phyloP scores from a whole-genome alignment of 495 filamentous ascomycete genomes.

The Arthonia radiata region DNA sequence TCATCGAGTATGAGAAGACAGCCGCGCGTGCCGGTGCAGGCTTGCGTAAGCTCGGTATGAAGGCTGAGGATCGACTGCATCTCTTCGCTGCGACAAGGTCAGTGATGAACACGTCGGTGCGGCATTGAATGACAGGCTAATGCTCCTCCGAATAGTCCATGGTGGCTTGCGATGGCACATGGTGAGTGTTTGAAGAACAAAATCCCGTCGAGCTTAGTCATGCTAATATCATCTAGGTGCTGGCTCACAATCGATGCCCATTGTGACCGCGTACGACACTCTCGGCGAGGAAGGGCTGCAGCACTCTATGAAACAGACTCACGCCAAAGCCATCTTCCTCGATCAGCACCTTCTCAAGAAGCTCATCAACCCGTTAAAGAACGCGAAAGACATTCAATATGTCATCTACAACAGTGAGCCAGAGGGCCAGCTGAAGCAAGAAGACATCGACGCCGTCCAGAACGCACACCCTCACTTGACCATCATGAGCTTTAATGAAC shows the following conservation, averaged over 20 bases:
- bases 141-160: conserved; percentile 21
- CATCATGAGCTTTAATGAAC: conserved; percentile 63
- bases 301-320: conserved; percentile 76
- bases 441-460: conserved; percentile 59
- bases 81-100: conserved; percentile 73
- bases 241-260: conserved; percentile 76
- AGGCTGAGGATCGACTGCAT: conserved; percentile 49
- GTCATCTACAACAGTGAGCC: conserved; percentile 57
- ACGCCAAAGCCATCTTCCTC: conserved; percentile 69
- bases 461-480: conserved; percentile 40
- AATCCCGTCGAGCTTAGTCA: background rate
- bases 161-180: conserved; percentile 61
- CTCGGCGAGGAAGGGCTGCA: conserved; percentile 79
- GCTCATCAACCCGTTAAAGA: conserved; percentile 55
- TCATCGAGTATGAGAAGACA: conserved; percentile 66
- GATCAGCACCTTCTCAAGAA: conserved; percentile 65
- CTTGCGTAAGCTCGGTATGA: conserved; percentile 55
- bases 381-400: conserved; percentile 50
- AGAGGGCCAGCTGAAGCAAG: conserved; percentile 50
- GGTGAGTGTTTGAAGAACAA: conserved; percentile 15
- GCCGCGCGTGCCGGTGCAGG: conserved; percentile 50
- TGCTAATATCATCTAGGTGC: conserved; percentile 21
- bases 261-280: conserved; percentile 95
- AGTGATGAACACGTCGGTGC: background rate
- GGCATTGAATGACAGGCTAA: background rate